phyloP scores from a whole-genome alignment of 139 green algal genomes.

The Spirogloea muscicola region DNA sequence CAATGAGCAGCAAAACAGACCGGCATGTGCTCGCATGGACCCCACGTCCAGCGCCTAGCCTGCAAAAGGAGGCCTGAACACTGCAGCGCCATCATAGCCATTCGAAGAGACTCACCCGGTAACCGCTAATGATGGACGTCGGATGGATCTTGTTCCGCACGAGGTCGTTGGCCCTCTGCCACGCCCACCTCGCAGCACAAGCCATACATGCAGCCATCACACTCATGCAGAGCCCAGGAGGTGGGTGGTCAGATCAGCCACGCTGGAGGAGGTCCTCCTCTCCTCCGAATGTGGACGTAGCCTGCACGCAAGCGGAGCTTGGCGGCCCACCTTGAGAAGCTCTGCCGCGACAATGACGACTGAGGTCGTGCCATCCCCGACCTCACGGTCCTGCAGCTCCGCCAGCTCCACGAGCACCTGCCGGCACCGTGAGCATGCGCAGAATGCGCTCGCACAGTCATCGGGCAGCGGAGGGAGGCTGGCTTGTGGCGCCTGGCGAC shows the following conservation, averaged over 20 bases:
- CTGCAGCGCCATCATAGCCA: too few relatives aligned
- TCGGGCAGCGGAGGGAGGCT: too few relatives aligned
- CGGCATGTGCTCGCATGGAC: background rate
- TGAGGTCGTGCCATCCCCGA: constrained; percentile 95
- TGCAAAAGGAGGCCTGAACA: too few relatives aligned
- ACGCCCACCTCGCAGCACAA: background rate
- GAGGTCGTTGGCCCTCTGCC: constrained; percentile 82
- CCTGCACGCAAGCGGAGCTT: too few relatives aligned
- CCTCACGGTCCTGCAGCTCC: constrained; percentile 95
- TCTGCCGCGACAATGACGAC: constrained; percentile 98
- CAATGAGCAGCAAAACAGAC: background rate
- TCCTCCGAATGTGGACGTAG: too few relatives aligned
- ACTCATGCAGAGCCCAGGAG: too few relatives aligned
- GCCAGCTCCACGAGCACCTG: constrained; percentile 99
- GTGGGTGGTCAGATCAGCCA: too few relatives aligned
- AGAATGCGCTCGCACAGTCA: too few relatives aligned
- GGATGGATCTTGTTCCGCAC: constrained; percentile 94
- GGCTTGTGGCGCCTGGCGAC: too few relatives aligned
- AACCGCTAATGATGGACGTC: constrained; percentile 95
- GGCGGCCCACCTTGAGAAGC: constrained; percentile 73
- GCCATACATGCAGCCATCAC: background rate
- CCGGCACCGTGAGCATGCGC: too few relatives aligned
- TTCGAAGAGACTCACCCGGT: constrained; percentile 48
- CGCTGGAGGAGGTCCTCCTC: too few relatives aligned
- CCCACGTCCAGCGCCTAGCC: too few relatives aligned